Base-by-base conservation (phyloP, 225 moss, liverwort and hornwort species). In the Straminergon stramineum region DNA sequence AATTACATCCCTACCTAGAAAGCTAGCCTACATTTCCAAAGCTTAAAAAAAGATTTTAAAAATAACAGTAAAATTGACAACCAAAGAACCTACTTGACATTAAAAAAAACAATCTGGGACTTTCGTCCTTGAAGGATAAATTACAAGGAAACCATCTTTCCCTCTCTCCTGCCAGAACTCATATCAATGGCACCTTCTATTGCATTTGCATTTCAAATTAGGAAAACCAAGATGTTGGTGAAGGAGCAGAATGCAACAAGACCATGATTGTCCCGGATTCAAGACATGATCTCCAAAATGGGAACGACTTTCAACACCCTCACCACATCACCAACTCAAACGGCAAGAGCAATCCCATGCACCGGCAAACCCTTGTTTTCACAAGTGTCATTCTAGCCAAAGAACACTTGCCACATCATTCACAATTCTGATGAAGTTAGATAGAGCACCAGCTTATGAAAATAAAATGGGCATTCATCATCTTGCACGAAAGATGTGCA, bases 361-460 rank as follows among this genome's bases (percentile, higher is more conserved):
- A 81, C 85, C 60, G 89, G 79, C 79, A 75, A 55, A 26, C 86
- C 90, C 28, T 91, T 78, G 77, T 75, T 78, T 67, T 92, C 91
- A 39, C 94, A 94, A 73, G 92, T 91, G 27, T 91, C 81, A 84
- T 92, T 91, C 84, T 92, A 91, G 71, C 94, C 94, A 73, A 94
- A 94, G 66, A 88, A 92, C 68, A 92, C 92, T 91, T 94, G 89
- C 77, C 90, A 62, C 78, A 73, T 61, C 35, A n/a, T n/a, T n/a
- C n/a, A 85, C 66, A 79, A 10, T 37, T 56, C 45, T 17, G 64
- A 35, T 63, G 5, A 69, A 41, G 24, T 84, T 28, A 76, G 35
- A 81, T 62, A 64, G 48, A 77, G 78, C n/a, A 41, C 65, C 83
- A 30, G 32, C 58, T 65, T 71, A 13, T 31, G 76, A 53, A 86